Evolutionary conservation across 2,329 filamentous ascomycete genomes (phyloP).

Genomic region (Didymella pomorum): DNA sequence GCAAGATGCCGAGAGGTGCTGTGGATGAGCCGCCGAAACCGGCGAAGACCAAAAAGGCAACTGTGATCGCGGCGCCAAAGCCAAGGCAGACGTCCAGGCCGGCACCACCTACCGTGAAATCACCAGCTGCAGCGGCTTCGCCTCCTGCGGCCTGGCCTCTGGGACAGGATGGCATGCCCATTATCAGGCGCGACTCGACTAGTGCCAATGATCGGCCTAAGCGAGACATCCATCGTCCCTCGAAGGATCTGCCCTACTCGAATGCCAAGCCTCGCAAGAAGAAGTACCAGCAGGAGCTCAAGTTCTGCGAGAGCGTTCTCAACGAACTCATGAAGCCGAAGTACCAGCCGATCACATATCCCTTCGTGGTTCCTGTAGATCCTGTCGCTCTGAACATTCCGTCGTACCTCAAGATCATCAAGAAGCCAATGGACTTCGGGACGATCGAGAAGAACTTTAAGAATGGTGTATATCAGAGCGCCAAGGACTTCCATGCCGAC

Average conservation of each 20-base stretch:
- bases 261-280: conserved; percentile 86
- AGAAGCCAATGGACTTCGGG: conserved; percentile 92
- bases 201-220: conserved; percentile 84
- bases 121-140: conserved; percentile 55
- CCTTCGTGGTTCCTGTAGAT: conserved; percentile 87
- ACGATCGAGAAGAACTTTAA: conserved; percentile 83
- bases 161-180: conserved; percentile 77
- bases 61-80: conserved; percentile 40
- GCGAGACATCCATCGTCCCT: conserved; percentile 89
- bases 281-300: conserved; percentile 86
- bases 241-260: conserved; percentile 89
- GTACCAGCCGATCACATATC: conserved; percentile 71
- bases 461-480: conserved; percentile 77
- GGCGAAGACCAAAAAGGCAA: conserved; percentile 58
- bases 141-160: conserved; percentile 72
- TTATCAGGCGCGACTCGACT: conserved; percentile 85
- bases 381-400: conserved; percentile 94
- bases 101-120: conserved; percentile 54
- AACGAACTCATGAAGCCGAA: conserved; percentile 79
- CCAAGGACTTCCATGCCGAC: conserved; percentile 87
- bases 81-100: conserved; percentile 59
- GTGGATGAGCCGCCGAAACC: conserved; percentile 65
- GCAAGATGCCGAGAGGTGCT: conserved; percentile 64
- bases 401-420: conserved; percentile 90
- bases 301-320: conserved; percentile 85